Evolutionary conservation across 257 asterid genomes (phyloP).

Genomic region (Craterostigma plantagineum): DNA sequence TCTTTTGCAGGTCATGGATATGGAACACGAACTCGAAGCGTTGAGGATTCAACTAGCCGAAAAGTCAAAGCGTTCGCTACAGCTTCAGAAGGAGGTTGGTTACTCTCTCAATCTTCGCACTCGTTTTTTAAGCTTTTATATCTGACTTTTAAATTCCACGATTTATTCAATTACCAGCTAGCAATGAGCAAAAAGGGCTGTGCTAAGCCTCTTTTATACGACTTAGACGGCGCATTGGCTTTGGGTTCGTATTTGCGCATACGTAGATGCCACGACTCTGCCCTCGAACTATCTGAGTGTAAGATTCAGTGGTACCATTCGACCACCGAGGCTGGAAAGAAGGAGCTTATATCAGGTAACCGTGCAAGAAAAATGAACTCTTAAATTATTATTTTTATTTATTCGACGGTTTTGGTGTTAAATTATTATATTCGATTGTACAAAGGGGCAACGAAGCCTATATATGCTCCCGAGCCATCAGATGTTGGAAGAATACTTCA

Average conservation of each 20-base stretch:
- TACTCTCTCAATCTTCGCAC: not conserved
- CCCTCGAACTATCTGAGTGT: slow-evolving; percentile 33
- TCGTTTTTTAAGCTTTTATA: no score
- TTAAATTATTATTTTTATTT: not conserved
- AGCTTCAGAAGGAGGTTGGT: slow-evolving; percentile 42
- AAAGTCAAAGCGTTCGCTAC: slow-evolving; percentile 24
- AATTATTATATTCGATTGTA: slow-evolving; percentile 2
- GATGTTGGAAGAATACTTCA: slow-evolving; percentile 57
- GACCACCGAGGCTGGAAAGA: slow-evolving; percentile 31
- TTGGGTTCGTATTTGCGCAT: slow-evolving; percentile 46
- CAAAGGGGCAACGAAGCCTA: slow-evolving; percentile 57
- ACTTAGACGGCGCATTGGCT: slow-evolving; percentile 46
- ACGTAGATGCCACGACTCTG: slow-evolving; percentile 27
- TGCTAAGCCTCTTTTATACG: slow-evolving; percentile 21
- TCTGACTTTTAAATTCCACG: no score
- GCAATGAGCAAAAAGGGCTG: slow-evolving; percentile 36
- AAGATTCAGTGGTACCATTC: slow-evolving; percentile 48
- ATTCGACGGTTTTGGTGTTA: not conserved
- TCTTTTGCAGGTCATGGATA: slow-evolving; percentile 68
- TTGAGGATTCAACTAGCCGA: slow-evolving; percentile 67
- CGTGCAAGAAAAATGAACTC: no score
- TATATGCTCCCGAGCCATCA: slow-evolving; percentile 67
- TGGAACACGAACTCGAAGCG: slow-evolving; percentile 93
- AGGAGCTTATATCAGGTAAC: slow-evolving; percentile 55
- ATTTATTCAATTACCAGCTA: slow-evolving; percentile 17